phyloP scores from a whole-genome alignment of 306 rosid species.

The Cajanus cajan region DNA sequence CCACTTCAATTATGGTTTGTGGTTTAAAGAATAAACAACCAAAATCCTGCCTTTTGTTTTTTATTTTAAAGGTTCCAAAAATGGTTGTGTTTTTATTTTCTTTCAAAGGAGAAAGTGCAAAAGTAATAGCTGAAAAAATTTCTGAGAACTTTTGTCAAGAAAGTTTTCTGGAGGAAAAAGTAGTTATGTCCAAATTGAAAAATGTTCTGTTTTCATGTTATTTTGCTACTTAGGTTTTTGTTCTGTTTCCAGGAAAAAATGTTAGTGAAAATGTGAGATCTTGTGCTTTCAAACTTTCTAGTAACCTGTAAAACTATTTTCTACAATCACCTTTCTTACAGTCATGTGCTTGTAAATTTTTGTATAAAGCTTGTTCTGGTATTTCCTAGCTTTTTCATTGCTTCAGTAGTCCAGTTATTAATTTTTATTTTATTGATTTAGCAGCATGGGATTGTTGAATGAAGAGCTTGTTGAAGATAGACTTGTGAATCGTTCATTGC shows the following conservation, averaged over 20 bases:
- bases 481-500: slow-evolving; percentile 56
- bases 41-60: not conserved
- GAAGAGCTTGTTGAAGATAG: slow-evolving; percentile 69
- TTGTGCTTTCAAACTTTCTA: not conserved
- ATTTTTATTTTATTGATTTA: slow-evolving; percentile 19
- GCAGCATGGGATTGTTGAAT: slow-evolving; percentile 55
- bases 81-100: not conserved
- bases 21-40: not conserved
- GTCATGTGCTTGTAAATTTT: slow-evolving; percentile 19
- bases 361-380: not conserved
- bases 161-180: not conserved
- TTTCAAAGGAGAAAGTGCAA: not conserved
- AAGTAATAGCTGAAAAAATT: not conserved
- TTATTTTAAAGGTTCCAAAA: not conserved
- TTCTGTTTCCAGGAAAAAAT: not conserved
- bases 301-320: no score
- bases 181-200: not conserved
- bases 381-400: slow-evolving; percentile 27
- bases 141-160: not conserved
- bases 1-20: not conserved
- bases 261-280: not conserved
- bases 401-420: slow-evolving; percentile 4
- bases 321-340: no score
- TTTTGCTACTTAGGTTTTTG: not conserved
- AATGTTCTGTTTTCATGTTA: not conserved